A percentile compares a stretch with the other conserved stretches of the same genome.
phyloP scores from a whole-genome alignment of 169 alveolate species.

The Eimeria acervulina region DNA sequence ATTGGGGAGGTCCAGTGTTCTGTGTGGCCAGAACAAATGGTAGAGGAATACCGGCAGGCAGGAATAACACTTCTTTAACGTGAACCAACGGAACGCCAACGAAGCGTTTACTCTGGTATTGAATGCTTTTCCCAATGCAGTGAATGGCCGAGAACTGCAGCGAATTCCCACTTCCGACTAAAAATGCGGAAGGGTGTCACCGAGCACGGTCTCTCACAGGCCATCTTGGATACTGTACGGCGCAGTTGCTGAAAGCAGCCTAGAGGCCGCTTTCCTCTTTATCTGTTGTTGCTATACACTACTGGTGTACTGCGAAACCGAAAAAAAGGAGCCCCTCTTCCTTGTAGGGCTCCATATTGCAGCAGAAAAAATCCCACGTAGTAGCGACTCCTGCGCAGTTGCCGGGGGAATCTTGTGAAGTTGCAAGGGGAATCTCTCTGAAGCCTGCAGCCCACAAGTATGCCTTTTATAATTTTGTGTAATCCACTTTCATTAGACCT shows the following conservation, averaged over 20 bases:
- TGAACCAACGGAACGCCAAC: not conserved
- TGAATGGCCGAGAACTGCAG: not conserved
- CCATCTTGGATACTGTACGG: not conserved
- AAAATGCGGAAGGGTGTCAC: not conserved
- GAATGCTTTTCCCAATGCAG: not conserved
- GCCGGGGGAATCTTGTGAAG: not conserved
- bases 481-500: not conserved
- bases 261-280: not conserved
- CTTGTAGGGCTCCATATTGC: not conserved
- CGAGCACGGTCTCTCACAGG: not conserved
- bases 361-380: not conserved
- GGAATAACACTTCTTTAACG: slow-evolving; percentile 21
- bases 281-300: not conserved
- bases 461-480: not conserved
- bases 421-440: not conserved
- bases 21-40: slow-evolving; percentile 62
- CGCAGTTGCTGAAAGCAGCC: not conserved
- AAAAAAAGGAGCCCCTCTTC: not conserved
- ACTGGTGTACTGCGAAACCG: no score
- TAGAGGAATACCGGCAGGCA: not conserved
- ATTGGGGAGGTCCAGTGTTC: slow-evolving; percentile 73
- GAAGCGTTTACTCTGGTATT: not conserved
- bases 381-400: not conserved
- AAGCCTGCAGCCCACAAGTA: not conserved
- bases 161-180: not conserved